Base-by-base conservation (phyloP, 192 early-diverging fungal species). In the Allomyces javanicus region DNA sequence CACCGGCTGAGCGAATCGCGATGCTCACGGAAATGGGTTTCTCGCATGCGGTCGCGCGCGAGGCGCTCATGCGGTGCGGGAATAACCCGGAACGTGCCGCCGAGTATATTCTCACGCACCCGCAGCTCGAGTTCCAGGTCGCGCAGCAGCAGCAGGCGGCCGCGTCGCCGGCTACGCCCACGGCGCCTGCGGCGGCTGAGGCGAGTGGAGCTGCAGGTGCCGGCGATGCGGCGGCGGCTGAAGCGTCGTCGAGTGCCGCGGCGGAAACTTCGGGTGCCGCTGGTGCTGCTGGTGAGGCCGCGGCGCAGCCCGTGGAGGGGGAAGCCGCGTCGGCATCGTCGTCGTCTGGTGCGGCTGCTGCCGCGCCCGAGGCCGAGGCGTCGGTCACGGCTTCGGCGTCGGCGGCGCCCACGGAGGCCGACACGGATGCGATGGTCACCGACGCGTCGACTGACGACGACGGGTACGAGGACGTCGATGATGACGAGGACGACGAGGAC, bases 1-100 rank as follows among this genome's bases (percentile, higher is more conserved):
- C 89, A 6, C 83, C 90, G 74, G 78, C 79, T 26, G 76, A 75
- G 10, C 74, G 77, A 44, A 74, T 94, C 19, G 76, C 82, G n/a
- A 83, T 85, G 58, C 76, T 97, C 17, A 71, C 86, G 17, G 85
- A 89, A 24, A 91, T 97, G 91, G 94, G 94, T 0, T 97, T 95
- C 71, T 75, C 86, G 5, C 77, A 85, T 12, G 74, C 77, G 22
- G 86, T 85, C 11, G 90, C 93, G 1, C 89, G 88, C 68, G 76
- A 72, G 24, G 93, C 92, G 6, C 72, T 97, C 33, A 76, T 84
- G 26, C 82, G 90, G 2, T 86, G 82, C 64, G 77, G 74, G n/a
- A 89, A 89, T 67, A 87, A 87, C 64, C 74, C 94, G 6, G 77
- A 77, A 22, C 78, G 89, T 21, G 94, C 94, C 0, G 84, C 89